Base-by-base conservation (phyloP, 345 rosid species). In the Brassica rapa region DNA sequence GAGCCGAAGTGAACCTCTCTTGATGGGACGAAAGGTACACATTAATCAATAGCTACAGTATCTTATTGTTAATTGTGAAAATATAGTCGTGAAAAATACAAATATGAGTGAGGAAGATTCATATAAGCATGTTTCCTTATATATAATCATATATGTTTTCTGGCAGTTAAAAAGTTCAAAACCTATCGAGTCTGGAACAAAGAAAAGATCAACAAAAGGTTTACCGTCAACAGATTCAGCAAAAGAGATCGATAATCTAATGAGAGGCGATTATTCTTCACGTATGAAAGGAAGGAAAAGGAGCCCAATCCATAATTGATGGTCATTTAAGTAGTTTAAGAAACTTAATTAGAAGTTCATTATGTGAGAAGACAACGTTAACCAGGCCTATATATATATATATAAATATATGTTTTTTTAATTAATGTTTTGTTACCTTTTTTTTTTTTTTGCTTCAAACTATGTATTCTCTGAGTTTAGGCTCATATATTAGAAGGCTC, bases 201-300 rank as follows among this genome's bases (percentile, higher is more conserved):
- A 66, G 77, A 61, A 51, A 51, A 53, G 51, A 69, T 29, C 79
- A 74, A 68, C 25, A 14, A 68, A 73, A 59, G 66, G 49, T 1
- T 32, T 67, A 67, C 9, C 0, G 11, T 68, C 74, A 11, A 51
- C 1, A 37, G 66, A 73, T 8, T 49, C 70, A 35, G 62, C 25
- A 69, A 62, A 25, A 65, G 79, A 57, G 32, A 55, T 80, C 4
- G 80, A 75, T 41, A 70, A 80, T 30, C 68, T 80, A 32, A 80
- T 70, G 83, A 64, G 68, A 39, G 23, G 70, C 8, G 83, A 80
- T n/a, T 80, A 80, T 70, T 62, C 83, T 63, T 43, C 56, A 56
- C 80, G 79, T 41, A 62, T 80, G 76, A 80, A 56, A 70, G 79
- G 79, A 21, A 80, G 76, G 68, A 80, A 80, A 63, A 80, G 83